Percentiles rank a stretch among this genome's conserved stretches.
phyloP scores from a whole-genome alignment of 176 grass and related monocot species.

The Tillandsia fasciculata region DNA sequence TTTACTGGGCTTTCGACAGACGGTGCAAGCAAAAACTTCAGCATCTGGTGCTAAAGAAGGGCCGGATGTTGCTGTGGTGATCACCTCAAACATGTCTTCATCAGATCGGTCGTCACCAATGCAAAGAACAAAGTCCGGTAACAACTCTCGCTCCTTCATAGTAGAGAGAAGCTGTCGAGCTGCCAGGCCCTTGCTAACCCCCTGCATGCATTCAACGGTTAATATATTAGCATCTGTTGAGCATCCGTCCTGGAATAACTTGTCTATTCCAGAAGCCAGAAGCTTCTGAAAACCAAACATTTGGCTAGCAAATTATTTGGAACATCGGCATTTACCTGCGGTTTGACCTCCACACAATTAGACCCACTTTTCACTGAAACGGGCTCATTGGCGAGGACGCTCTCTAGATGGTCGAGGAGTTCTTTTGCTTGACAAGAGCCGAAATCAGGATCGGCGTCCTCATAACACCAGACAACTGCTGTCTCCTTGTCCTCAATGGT shows the following conservation, averaged over 20 bases:
- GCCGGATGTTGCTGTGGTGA: constrained; percentile 26
- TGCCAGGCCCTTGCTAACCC: constrained; percentile 70
- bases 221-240: neutral
- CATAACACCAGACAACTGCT: constrained; percentile 63
- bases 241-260: no score
- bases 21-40: constrained; percentile 80
- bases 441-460: constrained; percentile 84
- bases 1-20: constrained; percentile 87
- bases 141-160: constrained; percentile 29
- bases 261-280: no score
- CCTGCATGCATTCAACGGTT: constrained; percentile 26
- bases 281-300: neutral
- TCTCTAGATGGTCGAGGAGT: constrained; percentile 76
- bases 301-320: neutral
- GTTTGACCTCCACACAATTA: constrained; percentile 84
- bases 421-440: constrained; percentile 96
- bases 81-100: constrained; percentile 98
- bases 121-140: constrained; percentile 71
- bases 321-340: constrained; percentile 42
- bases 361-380: constrained; percentile 71
- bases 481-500: constrained; percentile 87
- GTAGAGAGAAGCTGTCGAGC: constrained; percentile 46
- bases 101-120: constrained; percentile 82
- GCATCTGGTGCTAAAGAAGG: constrained; percentile 29
- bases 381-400: constrained; percentile 70